Conservation (phyloP, 768 basidiomycete genomes). For the Termitomyces sp. region DNA sequence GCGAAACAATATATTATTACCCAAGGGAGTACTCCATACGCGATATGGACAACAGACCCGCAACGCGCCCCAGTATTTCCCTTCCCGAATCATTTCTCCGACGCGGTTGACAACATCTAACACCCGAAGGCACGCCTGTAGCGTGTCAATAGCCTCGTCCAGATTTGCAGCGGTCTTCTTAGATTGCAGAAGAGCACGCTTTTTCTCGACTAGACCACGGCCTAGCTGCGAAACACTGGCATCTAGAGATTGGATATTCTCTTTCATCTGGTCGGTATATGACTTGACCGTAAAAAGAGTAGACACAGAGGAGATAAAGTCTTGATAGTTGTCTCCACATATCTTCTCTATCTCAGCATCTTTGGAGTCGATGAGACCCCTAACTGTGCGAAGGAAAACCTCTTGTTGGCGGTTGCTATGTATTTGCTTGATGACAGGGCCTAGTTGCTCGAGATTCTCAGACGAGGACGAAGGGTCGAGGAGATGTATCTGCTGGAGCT, state of each 20-base stretch:
- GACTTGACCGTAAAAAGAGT: conserved; percentile 94
- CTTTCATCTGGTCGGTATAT: conserved; percentile 90
- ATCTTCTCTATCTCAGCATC: conserved; percentile 95
- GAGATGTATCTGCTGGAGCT: conserved; percentile 87
- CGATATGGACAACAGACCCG: conserved; percentile 60
- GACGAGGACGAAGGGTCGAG: conserved; percentile 83
- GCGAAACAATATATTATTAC: conserved; percentile 22
- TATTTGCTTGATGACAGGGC: conserved; percentile 91
- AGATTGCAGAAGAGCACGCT: conserved; percentile 80
- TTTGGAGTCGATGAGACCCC: conserved; percentile 87
- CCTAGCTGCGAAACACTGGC: conserved; percentile 86
- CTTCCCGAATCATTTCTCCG: conserved; percentile 87
- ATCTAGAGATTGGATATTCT: conserved; percentile 88
- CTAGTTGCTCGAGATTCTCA: conserved; percentile 94
- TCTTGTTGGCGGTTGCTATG: conserved; percentile 87
- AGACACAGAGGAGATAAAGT: conserved; percentile 96
- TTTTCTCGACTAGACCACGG: conserved; percentile 86
- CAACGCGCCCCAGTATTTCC: conserved; percentile 95
- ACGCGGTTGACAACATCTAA: conserved; percentile 92
- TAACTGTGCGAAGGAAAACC: conserved; percentile 78
- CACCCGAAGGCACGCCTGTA: conserved; percentile 89
- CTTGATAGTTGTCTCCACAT: conserved; percentile 95
- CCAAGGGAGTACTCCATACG: conserved; percentile 25
- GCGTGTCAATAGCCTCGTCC: conserved; percentile 93
- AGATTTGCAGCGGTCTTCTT: conserved; percentile 92